Conservation (phyloP, 257 asterid species). For the Solanum stenotomum region DNA sequence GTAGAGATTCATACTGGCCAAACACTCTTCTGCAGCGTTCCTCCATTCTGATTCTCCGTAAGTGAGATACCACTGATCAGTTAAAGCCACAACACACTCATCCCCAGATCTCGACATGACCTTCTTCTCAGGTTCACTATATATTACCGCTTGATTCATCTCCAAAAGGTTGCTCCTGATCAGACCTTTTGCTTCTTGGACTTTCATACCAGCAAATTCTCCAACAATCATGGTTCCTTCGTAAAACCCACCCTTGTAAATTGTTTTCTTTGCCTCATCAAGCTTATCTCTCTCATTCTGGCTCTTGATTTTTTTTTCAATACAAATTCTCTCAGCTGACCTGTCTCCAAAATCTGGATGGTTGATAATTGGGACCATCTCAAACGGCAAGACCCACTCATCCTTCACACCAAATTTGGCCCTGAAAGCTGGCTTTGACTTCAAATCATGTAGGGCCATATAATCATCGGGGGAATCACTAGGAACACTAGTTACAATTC, state of each 20-base stretch:
- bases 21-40: slow-evolving; percentile 71
- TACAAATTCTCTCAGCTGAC: slow-evolving; percentile 86
- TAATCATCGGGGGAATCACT: slow-evolving; percentile 95
- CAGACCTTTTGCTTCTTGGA: slow-evolving; percentile 78
- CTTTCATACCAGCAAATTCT: slow-evolving; percentile 68
- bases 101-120: slow-evolving; percentile 98
- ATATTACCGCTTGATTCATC: slow-evolving; percentile 58
- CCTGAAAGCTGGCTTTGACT: slow-evolving; percentile 72
- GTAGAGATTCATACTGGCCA: slow-evolving; percentile 72
- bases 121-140: slow-evolving; percentile 88
- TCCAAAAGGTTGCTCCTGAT: slow-evolving; percentile 63
- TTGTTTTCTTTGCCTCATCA: slow-evolving; percentile 86
- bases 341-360: slow-evolving; percentile 90
- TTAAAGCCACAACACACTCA: slow-evolving; percentile 94
- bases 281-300: slow-evolving; percentile 94
- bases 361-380: slow-evolving; percentile 76
- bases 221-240: slow-evolving; percentile 88
- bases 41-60: slow-evolving; percentile 87
- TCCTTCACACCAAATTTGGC: slow-evolving; percentile 79
- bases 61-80: slow-evolving; percentile 90
- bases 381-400: slow-evolving; percentile 90
- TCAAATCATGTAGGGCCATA: slow-evolving; percentile 82
- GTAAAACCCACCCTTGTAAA: slow-evolving; percentile 86
- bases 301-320: slow-evolving; percentile 77
- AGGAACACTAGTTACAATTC: slow-evolving; percentile 92